Evolutionary conservation across 2,329 filamentous ascomycete species (phyloP).

Genomic region (Claviceps fusiformis): DNA sequence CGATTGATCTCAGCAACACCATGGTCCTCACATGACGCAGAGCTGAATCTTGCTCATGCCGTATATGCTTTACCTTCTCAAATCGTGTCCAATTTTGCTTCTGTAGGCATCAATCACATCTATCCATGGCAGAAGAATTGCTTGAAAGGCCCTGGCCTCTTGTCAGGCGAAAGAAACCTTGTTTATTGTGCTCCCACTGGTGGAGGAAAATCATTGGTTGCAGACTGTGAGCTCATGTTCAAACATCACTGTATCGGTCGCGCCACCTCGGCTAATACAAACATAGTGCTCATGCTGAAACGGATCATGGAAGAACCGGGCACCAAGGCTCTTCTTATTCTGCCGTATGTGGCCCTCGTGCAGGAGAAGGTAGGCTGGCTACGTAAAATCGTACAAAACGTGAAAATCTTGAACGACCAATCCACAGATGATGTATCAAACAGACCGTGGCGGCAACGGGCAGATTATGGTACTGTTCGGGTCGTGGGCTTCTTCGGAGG

Average conservation of each 20-base stretch:
- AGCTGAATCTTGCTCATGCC: slow-evolving; percentile 48
- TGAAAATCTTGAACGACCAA: slow-evolving; percentile 13
- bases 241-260: neutral
- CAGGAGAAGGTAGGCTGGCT: slow-evolving; percentile 70
- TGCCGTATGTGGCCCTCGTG: slow-evolving; percentile 67
- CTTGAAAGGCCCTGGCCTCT: slow-evolving; percentile 50
- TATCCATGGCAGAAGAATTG: slow-evolving; percentile 73
- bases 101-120: slow-evolving; percentile 56
- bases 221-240: slow-evolving; percentile 31
- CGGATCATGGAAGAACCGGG: slow-evolving; percentile 48
- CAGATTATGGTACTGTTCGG: slow-evolving; percentile 44
- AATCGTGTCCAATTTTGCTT: slow-evolving; percentile 50
- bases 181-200: slow-evolving; percentile 73
- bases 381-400: slow-evolving; percentile 47
- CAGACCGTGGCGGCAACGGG: slow-evolving; percentile 38
- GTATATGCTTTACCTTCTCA: slow-evolving; percentile 47
- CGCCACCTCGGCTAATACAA: slow-evolving; percentile 1
- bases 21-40: slow-evolving; percentile 34
- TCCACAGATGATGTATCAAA: slow-evolving; percentile 21
- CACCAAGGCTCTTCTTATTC: slow-evolving; percentile 56
- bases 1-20: slow-evolving; percentile 39
- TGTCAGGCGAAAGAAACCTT: slow-evolving; percentile 52
- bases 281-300: slow-evolving; percentile 56
- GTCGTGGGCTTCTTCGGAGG: slow-evolving; percentile 66
- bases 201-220: slow-evolving; percentile 64